A percentile compares a stretch with the other conserved stretches of the same genome.
Evolutionary conservation across 108 stramenopile genomes (phyloP).

Genomic region (Conticribra weissflogii): DNA sequence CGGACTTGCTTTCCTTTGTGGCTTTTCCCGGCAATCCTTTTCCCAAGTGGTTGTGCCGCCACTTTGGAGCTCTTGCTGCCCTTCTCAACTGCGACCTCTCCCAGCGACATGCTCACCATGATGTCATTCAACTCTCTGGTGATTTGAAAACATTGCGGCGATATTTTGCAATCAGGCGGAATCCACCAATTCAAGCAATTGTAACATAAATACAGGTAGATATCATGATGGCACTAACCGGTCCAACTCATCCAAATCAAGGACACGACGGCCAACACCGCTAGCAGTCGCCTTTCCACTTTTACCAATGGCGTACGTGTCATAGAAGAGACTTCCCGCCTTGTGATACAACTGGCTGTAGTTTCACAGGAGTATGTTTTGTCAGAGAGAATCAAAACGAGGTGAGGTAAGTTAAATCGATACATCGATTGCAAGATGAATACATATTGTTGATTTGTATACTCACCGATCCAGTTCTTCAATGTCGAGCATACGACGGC

Average conservation of each 20-base stretch:
- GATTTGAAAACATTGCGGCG: neutral
- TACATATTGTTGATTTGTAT: neutral
- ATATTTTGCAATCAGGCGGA: neutral
- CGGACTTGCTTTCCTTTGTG: neutral
- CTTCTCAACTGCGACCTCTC: no score
- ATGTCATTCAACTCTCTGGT: neutral
- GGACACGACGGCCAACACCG: neutral
- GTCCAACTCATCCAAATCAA: neutral
- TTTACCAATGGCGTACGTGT: neutral
- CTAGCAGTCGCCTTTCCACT: neutral
- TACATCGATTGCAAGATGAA: neutral
- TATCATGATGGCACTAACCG: neutral
- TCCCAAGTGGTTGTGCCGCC: no score
- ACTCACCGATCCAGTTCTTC: neutral
- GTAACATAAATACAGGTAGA: neutral
- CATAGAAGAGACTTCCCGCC: neutral
- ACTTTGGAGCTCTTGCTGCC: no score
- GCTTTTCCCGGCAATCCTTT: neutral
- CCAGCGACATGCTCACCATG: no score
- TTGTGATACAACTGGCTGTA: neutral
- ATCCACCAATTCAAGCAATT: neutral
- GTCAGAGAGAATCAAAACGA: neutral
- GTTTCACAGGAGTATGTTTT: neutral
- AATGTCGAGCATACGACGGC: neutral
- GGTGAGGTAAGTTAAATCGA: neutral